These are phyloP conservation scores for Saccharomyces pastorianus DNA, from an alignment of 1,139 yeast species.

Conservation along the genomic window DNA sequence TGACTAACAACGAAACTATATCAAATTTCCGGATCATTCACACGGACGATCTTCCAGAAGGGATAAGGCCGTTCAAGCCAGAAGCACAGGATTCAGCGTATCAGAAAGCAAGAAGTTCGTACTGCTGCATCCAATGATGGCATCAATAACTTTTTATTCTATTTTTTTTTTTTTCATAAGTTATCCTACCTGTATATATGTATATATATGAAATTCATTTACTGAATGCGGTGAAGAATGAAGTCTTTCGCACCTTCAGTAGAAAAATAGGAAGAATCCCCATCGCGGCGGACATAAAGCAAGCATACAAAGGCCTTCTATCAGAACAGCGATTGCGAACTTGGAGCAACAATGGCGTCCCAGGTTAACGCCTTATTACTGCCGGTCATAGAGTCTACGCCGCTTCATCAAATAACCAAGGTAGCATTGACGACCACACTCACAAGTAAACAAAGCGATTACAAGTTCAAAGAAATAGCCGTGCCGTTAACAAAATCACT, in stretches of 20 bases:
- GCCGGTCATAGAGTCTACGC: background rate
- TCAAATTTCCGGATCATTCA: slow-evolving; percentile 12
- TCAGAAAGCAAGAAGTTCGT: background rate
- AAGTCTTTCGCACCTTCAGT: background rate
- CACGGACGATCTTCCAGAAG: background rate
- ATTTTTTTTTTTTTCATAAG: background rate
- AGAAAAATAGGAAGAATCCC: background rate
- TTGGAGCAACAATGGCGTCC: background rate
- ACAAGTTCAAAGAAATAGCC: background rate
- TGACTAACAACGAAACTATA: slow-evolving; percentile 20
- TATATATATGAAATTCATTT: background rate
- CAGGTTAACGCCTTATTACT: background rate
- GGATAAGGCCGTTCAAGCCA: background rate
- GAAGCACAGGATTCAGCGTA: background rate
- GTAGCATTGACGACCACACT: background rate
- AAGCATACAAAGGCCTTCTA: background rate
- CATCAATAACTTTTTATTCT: background rate
- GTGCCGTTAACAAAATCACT: background rate
- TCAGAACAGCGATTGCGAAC: background rate
- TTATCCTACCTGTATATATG: background rate
- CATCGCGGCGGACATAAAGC: background rate
- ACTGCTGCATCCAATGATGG: background rate
- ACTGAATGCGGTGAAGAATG: background rate
- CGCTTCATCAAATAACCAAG: background rate
- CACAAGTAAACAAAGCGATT: background rate